These are phyloP conservation scores for Eimeria tenella DNA, from an alignment of 169 alveolate species.

Conservation along the genomic window DNA sequence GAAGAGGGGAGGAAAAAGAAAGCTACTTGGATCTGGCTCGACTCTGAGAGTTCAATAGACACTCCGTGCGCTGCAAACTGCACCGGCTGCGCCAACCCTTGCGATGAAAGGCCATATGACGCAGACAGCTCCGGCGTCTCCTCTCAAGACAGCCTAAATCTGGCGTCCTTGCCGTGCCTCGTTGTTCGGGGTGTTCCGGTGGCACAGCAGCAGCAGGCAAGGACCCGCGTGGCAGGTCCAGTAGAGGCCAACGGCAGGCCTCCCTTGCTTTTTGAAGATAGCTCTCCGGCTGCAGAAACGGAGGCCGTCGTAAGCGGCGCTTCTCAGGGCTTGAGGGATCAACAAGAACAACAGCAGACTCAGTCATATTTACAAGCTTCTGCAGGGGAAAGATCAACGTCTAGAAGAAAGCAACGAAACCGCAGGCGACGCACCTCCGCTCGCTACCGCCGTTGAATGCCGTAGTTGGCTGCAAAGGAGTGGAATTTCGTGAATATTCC, in stretches of 20 bases:
- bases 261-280: slow-evolving; percentile 36
- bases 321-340: neutral
- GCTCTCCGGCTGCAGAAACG: neutral
- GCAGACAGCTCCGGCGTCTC: slow-evolving; percentile 55
- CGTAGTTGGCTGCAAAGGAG: neutral
- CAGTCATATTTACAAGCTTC: neutral
- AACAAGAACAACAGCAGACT: slow-evolving; percentile 16
- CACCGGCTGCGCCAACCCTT: slow-evolving; percentile 11
- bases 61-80: slow-evolving; percentile 46
- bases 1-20: neutral
- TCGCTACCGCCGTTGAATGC: neutral
- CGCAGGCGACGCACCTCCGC: slow-evolving; percentile 12
- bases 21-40: neutral
- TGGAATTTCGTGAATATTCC: neutral
- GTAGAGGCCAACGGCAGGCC: slow-evolving; percentile 63
- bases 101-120: slow-evolving; percentile 39
- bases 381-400: neutral
- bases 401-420: slow-evolving; percentile 22
- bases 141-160: slow-evolving; percentile 11
- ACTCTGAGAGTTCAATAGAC: slow-evolving; percentile 55
- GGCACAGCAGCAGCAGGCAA: slow-evolving; percentile 35
- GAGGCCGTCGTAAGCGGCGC: neutral
- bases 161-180: neutral
- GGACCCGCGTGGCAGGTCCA: slow-evolving; percentile 29
- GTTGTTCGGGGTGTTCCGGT: slow-evolving; percentile 33